A percentile compares a stretch with the other conserved stretches of the same genome.
Conservation (phyloP, 192 early-diverging fungal species). For the Dissophora globulifera region DNA sequence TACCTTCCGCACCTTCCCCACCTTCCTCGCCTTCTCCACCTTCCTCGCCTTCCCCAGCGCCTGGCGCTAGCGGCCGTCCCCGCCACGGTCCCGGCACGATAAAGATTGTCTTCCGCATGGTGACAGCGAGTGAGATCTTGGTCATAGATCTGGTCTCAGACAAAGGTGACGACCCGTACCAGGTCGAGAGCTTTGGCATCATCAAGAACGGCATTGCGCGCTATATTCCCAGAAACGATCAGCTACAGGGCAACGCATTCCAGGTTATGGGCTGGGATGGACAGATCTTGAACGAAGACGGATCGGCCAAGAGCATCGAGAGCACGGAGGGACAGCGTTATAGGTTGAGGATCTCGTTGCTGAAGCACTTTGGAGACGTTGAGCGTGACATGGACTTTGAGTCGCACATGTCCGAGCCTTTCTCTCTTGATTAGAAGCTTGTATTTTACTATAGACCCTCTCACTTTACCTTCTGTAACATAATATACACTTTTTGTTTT, state of each 20-base stretch:
- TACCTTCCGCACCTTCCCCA: no score
- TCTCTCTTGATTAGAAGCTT: no score
- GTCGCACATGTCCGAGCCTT: constrained; percentile 26
- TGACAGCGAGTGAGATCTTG: constrained; percentile 30
- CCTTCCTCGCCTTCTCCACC: no score
- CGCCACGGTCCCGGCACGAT: not conserved
- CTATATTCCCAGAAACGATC: constrained; percentile 35
- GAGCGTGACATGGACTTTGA: constrained; percentile 55
- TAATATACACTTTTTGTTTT: no score
- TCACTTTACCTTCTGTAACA: no score
- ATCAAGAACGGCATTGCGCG: constrained; percentile 37
- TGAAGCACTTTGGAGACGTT: constrained; percentile 53
- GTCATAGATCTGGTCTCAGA: constrained; percentile 37
- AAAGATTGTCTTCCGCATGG: constrained; percentile 47
- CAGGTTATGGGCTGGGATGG: constrained; percentile 48
- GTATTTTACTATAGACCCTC: no score
- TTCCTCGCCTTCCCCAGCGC: no score
- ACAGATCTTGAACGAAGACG: constrained; percentile 17
- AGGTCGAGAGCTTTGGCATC: constrained; percentile 41
- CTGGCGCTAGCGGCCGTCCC: not conserved
- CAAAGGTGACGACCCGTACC: constrained; percentile 29
- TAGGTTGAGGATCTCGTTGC: constrained; percentile 43
- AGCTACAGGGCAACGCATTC: constrained; percentile 42
- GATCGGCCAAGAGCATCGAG: not conserved
- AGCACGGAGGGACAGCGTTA: constrained; percentile 16